phyloP scores from a whole-genome alignment of 305 asterid species.

The Fraxinus xanthoxyloides region DNA sequence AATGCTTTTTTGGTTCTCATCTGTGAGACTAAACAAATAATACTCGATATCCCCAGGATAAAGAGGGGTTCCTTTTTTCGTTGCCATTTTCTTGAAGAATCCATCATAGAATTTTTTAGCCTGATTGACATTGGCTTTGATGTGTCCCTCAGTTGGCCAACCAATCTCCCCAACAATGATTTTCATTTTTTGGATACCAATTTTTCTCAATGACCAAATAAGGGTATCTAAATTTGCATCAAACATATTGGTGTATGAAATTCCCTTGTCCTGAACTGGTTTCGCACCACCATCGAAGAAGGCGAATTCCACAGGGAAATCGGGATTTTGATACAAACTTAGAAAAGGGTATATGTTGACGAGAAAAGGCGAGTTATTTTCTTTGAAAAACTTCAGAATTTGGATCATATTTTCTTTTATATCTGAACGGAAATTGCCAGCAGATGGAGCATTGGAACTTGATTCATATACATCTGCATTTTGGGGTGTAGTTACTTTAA shows the following conservation, averaged over 20 bases:
- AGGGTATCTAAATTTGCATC: constrained; percentile 76
- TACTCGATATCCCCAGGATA: constrained; percentile 39
- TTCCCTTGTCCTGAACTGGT: constrained; percentile 44
- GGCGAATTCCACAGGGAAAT: constrained; percentile 61
- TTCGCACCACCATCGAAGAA: constrained; percentile 53
- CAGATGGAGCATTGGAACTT: constrained; percentile 45
- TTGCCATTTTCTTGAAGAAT: constrained; percentile 52
- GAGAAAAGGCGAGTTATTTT: constrained; percentile 55
- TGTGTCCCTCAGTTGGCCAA: constrained; percentile 70
- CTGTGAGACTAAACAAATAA: constrained; percentile 61
- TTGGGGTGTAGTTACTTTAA: constrained; percentile 73
- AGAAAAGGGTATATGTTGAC: constrained; percentile 80
- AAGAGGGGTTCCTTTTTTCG: constrained; percentile 54
- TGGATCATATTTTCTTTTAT: constrained; percentile 50
- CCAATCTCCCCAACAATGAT: constrained; percentile 71
- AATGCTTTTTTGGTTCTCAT: constrained; percentile 58
- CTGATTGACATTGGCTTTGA: constrained; percentile 28
- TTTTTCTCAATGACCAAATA: constrained; percentile 42
- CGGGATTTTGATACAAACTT: constrained; percentile 42
- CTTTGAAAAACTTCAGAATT: constrained; percentile 40
- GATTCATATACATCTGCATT: constrained; percentile 73
- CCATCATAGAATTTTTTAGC: constrained; percentile 62
- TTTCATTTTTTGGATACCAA: constrained; percentile 26
- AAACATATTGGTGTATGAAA: constrained; percentile 49
- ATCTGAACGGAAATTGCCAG: constrained; percentile 61